Evolutionary conservation across 2,329 filamentous ascomycete genomes (phyloP), one percentile per base, ranked within the genome.

Genomic region (Aureobasidium sp.): DNA sequence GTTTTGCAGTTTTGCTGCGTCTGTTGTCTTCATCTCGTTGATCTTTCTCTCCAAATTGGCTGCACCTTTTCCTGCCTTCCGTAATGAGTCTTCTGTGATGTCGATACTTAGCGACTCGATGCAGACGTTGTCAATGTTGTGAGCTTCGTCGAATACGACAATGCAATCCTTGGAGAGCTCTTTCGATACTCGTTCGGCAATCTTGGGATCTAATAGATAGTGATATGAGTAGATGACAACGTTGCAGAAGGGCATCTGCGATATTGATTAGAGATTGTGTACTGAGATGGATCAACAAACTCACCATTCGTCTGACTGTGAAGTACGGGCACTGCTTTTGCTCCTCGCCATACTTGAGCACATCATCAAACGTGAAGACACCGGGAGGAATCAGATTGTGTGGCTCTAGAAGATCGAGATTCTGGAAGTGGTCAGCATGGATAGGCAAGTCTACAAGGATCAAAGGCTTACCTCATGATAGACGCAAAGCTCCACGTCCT

Each of bases 171-270:
- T 97, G 0, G 94, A 97, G 11, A 99, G 84, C 70, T 99, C 94
- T 73, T 89, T 91, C 0, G 94, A 97, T 2, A 97, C 92, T 62
- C 93, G 77, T 72, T 99, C 94, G 13, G 94, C 94, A 69, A 99
- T 99, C 73, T 99, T 99, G 3, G 94, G 94, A 69, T 99, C 95
- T 16, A 99, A 84, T 3, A 99, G 84, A 71, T 99, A 99, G 75
- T 99, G 94, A 72, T 99, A 99, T 0, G 94, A 99, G 77, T 99
- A 99, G 67, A 99, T 99, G 70, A 99, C 97, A 71, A 99, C 91
- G 73, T 99, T 97, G 82, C 94, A 99, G 72, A 92, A 97, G 69
- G 94, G 88, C 93, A 99, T 97, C 57, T 60, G 45, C 3, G 3
- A 32, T 10, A 11, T 11, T 41, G 7, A 27, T 60, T 30, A 51